Evolutionary conservation across 1,284 basidiomycete genomes (phyloP).

Genomic region (Irpex sp.): DNA sequence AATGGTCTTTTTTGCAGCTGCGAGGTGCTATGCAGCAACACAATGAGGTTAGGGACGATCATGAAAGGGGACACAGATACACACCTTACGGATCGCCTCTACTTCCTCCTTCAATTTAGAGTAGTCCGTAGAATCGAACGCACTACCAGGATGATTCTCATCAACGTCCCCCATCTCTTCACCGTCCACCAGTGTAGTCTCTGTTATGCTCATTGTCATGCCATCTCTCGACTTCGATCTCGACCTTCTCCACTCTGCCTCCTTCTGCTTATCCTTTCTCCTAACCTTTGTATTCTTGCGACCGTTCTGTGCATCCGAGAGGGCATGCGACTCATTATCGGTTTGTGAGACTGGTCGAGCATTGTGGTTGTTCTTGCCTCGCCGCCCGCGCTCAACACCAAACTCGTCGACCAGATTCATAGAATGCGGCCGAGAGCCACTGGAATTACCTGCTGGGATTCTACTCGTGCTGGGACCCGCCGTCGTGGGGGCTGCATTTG

Average conservation of each 20-base stretch:
- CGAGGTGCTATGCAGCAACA: conserved; percentile 34
- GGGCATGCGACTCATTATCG: conserved; percentile 15
- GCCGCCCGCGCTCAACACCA: conserved; percentile 7
- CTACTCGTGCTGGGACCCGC: neutral
- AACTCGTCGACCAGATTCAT: neutral
- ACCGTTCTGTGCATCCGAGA: conserved; percentile 11
- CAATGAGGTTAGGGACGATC: neutral
- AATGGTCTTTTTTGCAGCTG: conserved; percentile 46
- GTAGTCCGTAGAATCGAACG: conserved; percentile 39
- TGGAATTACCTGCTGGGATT: neutral
- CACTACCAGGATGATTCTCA: conserved; percentile 22
- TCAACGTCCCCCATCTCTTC: conserved; percentile 9
- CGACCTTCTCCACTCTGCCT: neutral
- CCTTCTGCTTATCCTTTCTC: conserved; percentile 18
- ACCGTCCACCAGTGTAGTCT: conserved; percentile 13
- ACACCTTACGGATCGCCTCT: conserved; percentile 49
- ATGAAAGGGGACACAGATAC: conserved; percentile 13
- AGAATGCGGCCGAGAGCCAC: neutral
- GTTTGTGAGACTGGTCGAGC: conserved; percentile 12
- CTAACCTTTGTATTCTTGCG: conserved; percentile 14
- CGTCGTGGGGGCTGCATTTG: neutral
- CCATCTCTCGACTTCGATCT: conserved; percentile 22
- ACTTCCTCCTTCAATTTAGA: conserved; percentile 37
- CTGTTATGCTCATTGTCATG: conserved; percentile 16
- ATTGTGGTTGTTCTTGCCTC: conserved; percentile 12